These are phyloP conservation scores for Neurospora discreta DNA, from an alignment of 495 filamentous ascomycete genomes.

Conservation along the genomic window DNA sequence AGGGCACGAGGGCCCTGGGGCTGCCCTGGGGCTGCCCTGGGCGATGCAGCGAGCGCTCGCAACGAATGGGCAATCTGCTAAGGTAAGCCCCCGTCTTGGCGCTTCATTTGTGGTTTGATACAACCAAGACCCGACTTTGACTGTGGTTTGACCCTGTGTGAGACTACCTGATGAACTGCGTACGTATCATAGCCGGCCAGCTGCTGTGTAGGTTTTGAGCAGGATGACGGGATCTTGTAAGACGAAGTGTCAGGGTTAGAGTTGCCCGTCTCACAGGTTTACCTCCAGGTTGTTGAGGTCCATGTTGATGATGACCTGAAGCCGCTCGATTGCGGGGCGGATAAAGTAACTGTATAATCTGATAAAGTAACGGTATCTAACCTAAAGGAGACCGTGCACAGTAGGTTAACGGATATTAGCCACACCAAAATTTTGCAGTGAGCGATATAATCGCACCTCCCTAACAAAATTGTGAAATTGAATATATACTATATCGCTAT, in stretches of 20 bases:
- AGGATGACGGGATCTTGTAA: background rate
- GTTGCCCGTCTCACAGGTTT: background rate
- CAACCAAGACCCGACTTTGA: background rate
- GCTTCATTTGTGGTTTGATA: background rate
- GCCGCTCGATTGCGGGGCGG: background rate
- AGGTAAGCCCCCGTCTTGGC: background rate
- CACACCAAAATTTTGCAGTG: too few relatives aligned
- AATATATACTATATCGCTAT: too few relatives aligned
- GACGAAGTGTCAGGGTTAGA: background rate
- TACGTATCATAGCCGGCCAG: background rate
- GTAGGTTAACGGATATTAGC: too few relatives aligned
- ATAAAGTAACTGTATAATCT: too few relatives aligned
- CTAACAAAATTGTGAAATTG: too few relatives aligned
- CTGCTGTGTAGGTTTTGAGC: background rate
- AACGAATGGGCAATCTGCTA: background rate
- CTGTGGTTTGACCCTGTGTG: background rate
- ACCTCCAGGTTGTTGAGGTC: background rate
- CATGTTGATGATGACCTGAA: background rate
- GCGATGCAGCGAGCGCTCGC: background rate
- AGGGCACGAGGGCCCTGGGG: too few relatives aligned
- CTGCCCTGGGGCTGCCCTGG: background rate
- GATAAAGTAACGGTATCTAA: too few relatives aligned
- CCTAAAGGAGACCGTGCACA: too few relatives aligned
- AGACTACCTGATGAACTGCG: background rate
- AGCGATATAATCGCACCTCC: too few relatives aligned